These are phyloP conservation scores for Pseudonitzschia multiseries DNA, from an alignment of 108 stramenopile genomes.

Conservation along the genomic window DNA sequence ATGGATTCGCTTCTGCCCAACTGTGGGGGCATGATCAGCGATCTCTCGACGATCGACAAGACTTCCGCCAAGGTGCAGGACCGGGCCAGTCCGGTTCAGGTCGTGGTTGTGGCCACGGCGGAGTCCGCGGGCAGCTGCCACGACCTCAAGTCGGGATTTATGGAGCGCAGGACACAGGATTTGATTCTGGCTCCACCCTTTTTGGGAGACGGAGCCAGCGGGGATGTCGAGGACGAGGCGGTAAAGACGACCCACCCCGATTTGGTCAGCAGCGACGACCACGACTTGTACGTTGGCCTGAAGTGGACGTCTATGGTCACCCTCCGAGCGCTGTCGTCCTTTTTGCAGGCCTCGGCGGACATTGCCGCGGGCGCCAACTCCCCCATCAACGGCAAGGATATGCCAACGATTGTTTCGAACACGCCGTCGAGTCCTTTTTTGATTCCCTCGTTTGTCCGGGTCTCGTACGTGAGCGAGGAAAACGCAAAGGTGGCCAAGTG, in stretches of 20 bases:
- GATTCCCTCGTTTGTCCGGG: conserved; percentile 84
- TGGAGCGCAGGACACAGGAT: conserved; percentile 85
- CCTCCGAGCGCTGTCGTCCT: conserved; percentile 59
- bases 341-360: conserved; percentile 87
- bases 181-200: conserved; percentile 76
- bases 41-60: conserved; percentile 36
- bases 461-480: conserved; percentile 86
- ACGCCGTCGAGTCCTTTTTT: conserved; percentile 74
- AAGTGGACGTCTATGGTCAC: conserved; percentile 86
- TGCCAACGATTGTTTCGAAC: conserved; percentile 44
- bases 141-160: conserved; percentile 84
- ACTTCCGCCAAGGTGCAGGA: conserved; percentile 62
- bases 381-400: conserved; percentile 45
- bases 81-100: conserved; percentile 80
- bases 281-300: conserved; percentile 79
- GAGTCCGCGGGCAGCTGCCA: conserved; percentile 83
- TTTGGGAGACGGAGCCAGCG: conserved; percentile 46
- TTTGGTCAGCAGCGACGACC: conserved; percentile 82
- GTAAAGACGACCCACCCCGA: conserved; percentile 80
- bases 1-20: conserved; percentile 74
- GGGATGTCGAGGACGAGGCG: conserved; percentile 35
- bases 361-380: conserved; percentile 77
- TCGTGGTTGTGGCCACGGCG: conserved; percentile 79
- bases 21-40: conserved; percentile 73
- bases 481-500: conserved; percentile 84